Percentiles rank a stretch among this genome's conserved stretches.
These are phyloP conservation scores for Leishmania lainsoni DNA, from an alignment of 208 protist genomes.

Conservation along the genomic window DNA sequence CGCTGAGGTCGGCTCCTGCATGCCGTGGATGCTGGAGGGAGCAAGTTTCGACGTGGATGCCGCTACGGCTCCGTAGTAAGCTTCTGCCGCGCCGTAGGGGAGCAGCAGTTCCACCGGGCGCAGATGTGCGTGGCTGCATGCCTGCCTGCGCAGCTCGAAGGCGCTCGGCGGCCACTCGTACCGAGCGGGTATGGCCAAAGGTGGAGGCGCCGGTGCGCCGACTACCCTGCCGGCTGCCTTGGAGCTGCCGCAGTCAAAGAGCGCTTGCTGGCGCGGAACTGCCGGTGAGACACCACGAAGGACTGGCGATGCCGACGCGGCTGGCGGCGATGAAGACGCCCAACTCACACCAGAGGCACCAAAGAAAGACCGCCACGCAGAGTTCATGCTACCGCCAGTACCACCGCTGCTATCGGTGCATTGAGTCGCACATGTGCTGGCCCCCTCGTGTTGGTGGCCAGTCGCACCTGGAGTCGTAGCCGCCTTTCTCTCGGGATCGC, in stretches of 20 bases:
- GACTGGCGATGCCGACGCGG: not conserved
- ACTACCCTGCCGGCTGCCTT: not conserved
- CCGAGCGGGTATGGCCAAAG: constrained; percentile 8
- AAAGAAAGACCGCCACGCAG: constrained; percentile 32
- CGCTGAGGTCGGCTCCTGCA: constrained; percentile 4
- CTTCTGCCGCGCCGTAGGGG: constrained; percentile 35
- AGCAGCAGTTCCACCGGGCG: constrained; percentile 39
- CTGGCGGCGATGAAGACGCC: not conserved
- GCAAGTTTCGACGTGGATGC: not conserved
- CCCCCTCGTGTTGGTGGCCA: not conserved
- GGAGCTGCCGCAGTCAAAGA: constrained; percentile 3
- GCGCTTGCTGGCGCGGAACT: constrained; percentile 13
- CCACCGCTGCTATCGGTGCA: not conserved
- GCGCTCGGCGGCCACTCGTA: constrained; percentile 31
- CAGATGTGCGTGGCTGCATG: not conserved
- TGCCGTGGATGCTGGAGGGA: constrained; percentile 9
- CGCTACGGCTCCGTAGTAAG: constrained; percentile 23
- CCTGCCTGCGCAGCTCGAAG: constrained; percentile 12
- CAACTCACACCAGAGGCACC: not conserved
- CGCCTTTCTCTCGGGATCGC: not conserved
- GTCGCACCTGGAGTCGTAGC: not conserved
- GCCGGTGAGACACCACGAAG: not conserved
- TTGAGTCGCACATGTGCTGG: not conserved
- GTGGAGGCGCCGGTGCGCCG: not conserved
- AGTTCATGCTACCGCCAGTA: not conserved